Evolutionary conservation across 805 yeast species (phyloP), one percentile per base, ranked within the genome.

Genomic region (Saccharomycopsis olivae): DNA sequence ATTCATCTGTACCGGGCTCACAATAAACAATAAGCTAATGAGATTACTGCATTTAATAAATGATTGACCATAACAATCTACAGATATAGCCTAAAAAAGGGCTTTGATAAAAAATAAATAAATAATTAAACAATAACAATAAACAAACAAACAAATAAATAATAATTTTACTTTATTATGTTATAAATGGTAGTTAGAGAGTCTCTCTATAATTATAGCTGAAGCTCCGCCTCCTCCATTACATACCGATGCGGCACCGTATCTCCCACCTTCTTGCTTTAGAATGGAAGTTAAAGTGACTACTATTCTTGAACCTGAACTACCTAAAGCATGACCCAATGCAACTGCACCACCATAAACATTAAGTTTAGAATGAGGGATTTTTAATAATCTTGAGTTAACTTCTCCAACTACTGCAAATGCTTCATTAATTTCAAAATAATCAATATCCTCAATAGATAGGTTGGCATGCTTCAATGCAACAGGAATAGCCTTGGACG

Each of bases 191-290:
- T n/a, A n/a, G 10, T 23, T 23, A 8, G 10, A 8, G 10, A 6
- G 10, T 53, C 68, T 75, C 68, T 88, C 95, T 53, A 92, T 74
- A 46, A 92, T 83, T 53, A 92, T 68, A 18, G 97, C 79, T 39
- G 95, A 83, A 35, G 96, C 97, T 58, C 97, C 98, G 59, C 98
- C 98, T 55, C 98, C 98, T 68, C 98, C 98, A 63, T 92, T 92
- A 72, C 98, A 92, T 57, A 92, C 80, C 59, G 85, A 96, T 53
- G 96, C 96, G 50, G 76, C 86, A 59, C 98, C 98, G 52, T 76
- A 61, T 65, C 78, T 85, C 51, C 89, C 92, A 43, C 63, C 63
- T 69, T 92, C 97, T 66, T 89, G 96, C 24, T 62, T 49, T 55
- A 92, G 73, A 16, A 88, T 85, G 35, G 84, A 73, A 43, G 76